These are phyloP conservation scores for Royoungia palumana DNA, from an alignment of 768 basidiomycete genomes.

Conservation along the genomic window DNA sequence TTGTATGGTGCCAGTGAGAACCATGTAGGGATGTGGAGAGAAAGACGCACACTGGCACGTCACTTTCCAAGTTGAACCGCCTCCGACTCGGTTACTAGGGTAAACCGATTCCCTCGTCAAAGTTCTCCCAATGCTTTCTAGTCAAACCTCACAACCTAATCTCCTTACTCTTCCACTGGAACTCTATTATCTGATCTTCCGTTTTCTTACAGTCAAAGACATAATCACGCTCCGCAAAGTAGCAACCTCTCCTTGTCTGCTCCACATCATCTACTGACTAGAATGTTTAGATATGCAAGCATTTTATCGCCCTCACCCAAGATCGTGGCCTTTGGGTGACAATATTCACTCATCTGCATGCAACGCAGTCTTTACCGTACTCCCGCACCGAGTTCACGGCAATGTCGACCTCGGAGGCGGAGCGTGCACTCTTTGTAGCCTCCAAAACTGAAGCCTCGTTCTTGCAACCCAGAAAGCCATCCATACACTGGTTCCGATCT, in stretches of 20 bases:
- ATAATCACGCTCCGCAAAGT: conserved; percentile 21
- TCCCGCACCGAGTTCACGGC: conserved; percentile 9
- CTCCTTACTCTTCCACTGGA: conserved; percentile 16
- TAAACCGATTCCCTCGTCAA: too few relatives aligned
- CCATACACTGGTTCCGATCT: background rate
- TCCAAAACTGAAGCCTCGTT: conserved; percentile 15
- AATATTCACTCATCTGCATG: conserved; percentile 11
- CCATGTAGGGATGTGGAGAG: too few relatives aligned
- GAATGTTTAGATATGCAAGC: conserved; percentile 23
- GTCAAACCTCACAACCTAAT: background rate
- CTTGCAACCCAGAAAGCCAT: conserved; percentile 8
- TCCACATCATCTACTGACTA: background rate
- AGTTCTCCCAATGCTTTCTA: too few relatives aligned
- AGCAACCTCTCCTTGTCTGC: background rate
- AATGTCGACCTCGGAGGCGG: conserved; percentile 11
- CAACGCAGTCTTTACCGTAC: conserved; percentile 14
- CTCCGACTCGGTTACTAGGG: too few relatives aligned
- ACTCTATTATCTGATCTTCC: conserved; percentile 12
- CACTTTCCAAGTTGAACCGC: too few relatives aligned
- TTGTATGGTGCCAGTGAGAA: too few relatives aligned
- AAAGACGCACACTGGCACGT: too few relatives aligned
- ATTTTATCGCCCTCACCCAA: conserved; percentile 15
- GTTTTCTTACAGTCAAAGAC: conserved; percentile 12
- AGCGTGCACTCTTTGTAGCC: conserved; percentile 13
- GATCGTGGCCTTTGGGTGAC: conserved; percentile 18